Evolutionary conservation across 768 basidiomycete species (phyloP).

Genomic region (Russula ochroleuca): DNA sequence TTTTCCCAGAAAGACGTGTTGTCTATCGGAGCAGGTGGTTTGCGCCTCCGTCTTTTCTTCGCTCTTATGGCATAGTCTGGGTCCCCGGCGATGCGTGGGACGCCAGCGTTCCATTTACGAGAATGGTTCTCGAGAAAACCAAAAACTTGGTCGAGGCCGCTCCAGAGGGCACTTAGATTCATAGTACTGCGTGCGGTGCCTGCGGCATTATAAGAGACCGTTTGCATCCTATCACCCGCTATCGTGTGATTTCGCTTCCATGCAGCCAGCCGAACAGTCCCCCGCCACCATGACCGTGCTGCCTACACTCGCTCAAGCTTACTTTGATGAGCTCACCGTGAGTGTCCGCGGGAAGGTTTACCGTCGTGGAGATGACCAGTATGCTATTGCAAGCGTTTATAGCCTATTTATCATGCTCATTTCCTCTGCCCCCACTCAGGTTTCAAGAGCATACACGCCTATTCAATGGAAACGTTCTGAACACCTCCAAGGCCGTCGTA

Average conservation of each 20-base stretch:
- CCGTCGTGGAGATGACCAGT: constrained; percentile 23
- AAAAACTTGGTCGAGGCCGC: constrained; percentile 9
- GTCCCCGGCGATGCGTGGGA: background rate
- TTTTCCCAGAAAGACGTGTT: background rate
- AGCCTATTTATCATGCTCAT: background rate
- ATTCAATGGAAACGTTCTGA: constrained; percentile 75
- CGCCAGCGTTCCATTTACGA: constrained; percentile 7
- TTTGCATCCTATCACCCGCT: background rate
- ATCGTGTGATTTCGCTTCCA: background rate
- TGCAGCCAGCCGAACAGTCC: background rate
- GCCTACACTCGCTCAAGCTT: constrained; percentile 14
- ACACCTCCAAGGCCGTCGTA: constrained; percentile 56
- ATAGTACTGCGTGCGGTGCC: background rate
- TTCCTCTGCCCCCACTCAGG: constrained; percentile 3
- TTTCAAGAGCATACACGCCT: constrained; percentile 33
- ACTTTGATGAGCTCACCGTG: constrained; percentile 22
- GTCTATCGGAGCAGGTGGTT: background rate
- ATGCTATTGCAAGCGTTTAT: background rate
- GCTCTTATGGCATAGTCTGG: constrained; percentile 4
- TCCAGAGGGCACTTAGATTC: background rate
- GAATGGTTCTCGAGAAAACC: background rate
- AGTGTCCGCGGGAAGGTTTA: constrained; percentile 24
- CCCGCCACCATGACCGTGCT: background rate
- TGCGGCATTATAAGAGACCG: constrained; percentile 8
- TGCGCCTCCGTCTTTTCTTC: constrained; percentile 1